Evolutionary conservation across 108 stramenopile genomes (phyloP).

Genomic region (Schizochytrium sp.): DNA sequence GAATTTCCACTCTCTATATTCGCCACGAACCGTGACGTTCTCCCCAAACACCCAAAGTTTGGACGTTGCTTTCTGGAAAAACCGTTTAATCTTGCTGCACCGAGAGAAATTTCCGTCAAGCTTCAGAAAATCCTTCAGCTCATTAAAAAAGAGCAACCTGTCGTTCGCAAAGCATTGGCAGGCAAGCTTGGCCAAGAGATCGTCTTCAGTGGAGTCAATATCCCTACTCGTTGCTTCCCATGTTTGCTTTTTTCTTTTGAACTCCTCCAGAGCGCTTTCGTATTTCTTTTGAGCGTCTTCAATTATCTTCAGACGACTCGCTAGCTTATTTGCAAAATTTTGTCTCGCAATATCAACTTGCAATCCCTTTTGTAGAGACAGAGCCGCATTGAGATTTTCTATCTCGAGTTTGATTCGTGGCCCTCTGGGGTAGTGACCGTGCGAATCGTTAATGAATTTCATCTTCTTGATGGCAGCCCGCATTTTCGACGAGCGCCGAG

Average conservation of each 20-base stretch:
- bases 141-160: not conserved
- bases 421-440: not conserved
- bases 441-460: not conserved
- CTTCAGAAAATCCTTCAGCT: not conserved
- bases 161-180: not conserved
- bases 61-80: no score
- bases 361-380: not conserved
- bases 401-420: not conserved
- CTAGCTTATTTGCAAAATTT: not conserved
- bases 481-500: not conserved
- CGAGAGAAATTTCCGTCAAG: no score
- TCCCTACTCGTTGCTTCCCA: not conserved
- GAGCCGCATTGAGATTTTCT: not conserved
- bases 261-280: not conserved
- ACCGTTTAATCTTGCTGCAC: no score
- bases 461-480: not conserved
- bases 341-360: not conserved
- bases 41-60: no score
- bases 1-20: no score
- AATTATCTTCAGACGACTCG: not conserved
- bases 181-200: not conserved
- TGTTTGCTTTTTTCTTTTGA: not conserved
- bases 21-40: no score
- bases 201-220: not conserved
- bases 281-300: not conserved